Conservation (phyloP, 2,329 filamentous ascomycete species). For the Sphaerulina musiva region DNA sequence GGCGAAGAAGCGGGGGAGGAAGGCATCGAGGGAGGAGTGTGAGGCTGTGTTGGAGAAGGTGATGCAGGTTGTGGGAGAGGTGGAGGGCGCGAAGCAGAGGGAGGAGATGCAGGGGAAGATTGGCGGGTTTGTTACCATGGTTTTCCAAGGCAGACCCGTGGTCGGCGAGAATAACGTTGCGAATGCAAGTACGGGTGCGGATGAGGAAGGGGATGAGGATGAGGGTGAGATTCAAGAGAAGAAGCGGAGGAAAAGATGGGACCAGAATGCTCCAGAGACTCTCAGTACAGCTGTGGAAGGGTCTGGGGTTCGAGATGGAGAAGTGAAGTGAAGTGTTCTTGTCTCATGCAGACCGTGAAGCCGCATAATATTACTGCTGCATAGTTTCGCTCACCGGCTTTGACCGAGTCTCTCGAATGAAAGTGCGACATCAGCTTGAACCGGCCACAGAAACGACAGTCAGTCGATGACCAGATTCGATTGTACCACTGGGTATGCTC, state of each 20-base stretch:
- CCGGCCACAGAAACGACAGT: too few species aligned
- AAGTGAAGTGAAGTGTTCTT: background rate
- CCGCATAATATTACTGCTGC: too few species aligned
- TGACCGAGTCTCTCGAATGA: too few species aligned
- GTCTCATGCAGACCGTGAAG: too few species aligned
- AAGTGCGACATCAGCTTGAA: too few species aligned
- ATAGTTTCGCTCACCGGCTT: too few species aligned
- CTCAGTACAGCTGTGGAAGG: background rate
- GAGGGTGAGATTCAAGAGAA: background rate
- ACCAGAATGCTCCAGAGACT: background rate
- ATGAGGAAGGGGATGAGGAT: background rate
- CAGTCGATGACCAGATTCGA: too few species aligned
- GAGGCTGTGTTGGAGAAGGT: conserved; percentile 51
- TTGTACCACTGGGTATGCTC: too few species aligned
- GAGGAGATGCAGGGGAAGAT: conserved; percentile 44
- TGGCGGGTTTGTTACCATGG: conserved; percentile 41
- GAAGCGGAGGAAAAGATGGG: background rate
- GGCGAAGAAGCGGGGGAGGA: conserved; percentile 57
- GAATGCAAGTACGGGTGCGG: background rate
- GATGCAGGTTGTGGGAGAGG: conserved; percentile 39
- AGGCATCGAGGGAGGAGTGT: conserved; percentile 57
- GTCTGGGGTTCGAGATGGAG: background rate
- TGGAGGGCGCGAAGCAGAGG: conserved; percentile 41
- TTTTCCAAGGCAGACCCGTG: conserved; percentile 37
- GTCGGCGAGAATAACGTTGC: background rate